Conservation (phyloP, 352 stramenopile species). For the Phytophthora palmivora region DNA sequence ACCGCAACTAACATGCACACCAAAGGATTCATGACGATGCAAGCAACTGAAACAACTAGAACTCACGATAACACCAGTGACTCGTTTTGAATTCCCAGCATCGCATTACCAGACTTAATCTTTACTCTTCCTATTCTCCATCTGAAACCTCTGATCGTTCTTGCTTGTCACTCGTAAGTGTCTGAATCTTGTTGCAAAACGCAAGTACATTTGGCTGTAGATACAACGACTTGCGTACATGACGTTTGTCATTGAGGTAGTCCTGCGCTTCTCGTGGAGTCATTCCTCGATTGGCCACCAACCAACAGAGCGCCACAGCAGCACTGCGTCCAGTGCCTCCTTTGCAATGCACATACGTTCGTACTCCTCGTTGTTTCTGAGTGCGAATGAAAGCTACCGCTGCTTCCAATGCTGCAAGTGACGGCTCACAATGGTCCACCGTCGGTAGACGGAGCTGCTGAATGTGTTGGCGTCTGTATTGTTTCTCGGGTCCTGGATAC, state of each 20-base stretch:
- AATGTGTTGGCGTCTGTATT: conserved; percentile 92
- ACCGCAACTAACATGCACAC: conserved; percentile 40
- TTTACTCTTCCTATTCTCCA: conserved; percentile 21
- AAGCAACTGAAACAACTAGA: conserved; percentile 8
- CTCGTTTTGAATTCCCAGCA: conserved; percentile 16
- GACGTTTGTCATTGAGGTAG: conserved; percentile 89
- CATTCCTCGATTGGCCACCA: conserved; percentile 71
- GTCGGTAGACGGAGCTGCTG: conserved; percentile 90
- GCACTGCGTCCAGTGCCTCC: conserved; percentile 94
- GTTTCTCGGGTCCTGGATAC: conserved; percentile 87
- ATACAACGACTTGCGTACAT: conserved; percentile 91
- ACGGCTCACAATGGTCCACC: conserved; percentile 90
- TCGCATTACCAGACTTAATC: not conserved
- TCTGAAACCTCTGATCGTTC: conserved; percentile 6
- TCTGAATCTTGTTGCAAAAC: conserved; percentile 73
- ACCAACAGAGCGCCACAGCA: conserved; percentile 92
- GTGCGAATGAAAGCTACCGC: conserved; percentile 92
- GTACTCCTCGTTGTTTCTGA: conserved; percentile 81
- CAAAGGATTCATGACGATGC: conserved; percentile 45
- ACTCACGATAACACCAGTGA: conserved; percentile 8
- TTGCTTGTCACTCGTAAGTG: conserved; percentile 8
- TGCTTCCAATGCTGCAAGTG: conserved; percentile 64
- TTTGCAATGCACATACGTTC: conserved; percentile 98
- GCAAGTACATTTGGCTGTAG: conserved; percentile 87
- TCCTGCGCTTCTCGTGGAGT: conserved; percentile 85